Base-by-base conservation (phyloP, 108 stramenopile species). In the Pseudonitzschia delicatissima region DNA sequence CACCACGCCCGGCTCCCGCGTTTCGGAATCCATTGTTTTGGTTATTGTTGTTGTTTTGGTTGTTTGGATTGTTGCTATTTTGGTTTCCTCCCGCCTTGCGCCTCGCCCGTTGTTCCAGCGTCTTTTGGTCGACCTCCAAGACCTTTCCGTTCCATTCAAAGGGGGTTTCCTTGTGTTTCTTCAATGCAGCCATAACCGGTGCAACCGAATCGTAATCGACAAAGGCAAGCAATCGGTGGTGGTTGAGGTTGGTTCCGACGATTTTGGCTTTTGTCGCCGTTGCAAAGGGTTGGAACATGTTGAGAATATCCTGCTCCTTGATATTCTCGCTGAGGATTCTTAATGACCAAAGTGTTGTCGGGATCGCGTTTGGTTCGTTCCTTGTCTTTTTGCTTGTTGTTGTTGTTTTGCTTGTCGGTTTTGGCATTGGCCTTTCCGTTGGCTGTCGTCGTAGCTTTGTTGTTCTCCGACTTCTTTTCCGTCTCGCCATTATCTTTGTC, bases 311-410 rank as follows among this genome's bases (percentile, higher is more conserved):
- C 4, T 83, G 47, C 55, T 93, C 89, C 62, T 78, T 88, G 53
- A 81, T 77, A 13, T 67, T 67, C 49, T 84, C 87, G 31, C 86
- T 74, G 49, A 93, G 73, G 48, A n/a, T 90, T 90, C 65, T 87
- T 82, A 66, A 93, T 86, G 63, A 93, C 87, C 70, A 93, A 67
- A 5, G 92, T 93, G 34, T 77, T 84, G 39, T 90, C 89, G 8
- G 92, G 87, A 53, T 86, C 86, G 33, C 92, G 77, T 48, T 78
- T 72, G 36, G 62, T 55, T 15, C 42, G 37, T 32, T 51, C 27
- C 5, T 51, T 49, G 37, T 67, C 35, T 18, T 31, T 34, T 5
- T 8, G 2, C n/a, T 55, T 55, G 53, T 23, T 49, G 8, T 17
- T 5, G 4, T 34, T 34, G 48, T 55, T 31, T 12, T 52, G 44